Base-by-base conservation (phyloP, 2,329 filamentous ascomycete species). In the Penicillium corylophilum region DNA sequence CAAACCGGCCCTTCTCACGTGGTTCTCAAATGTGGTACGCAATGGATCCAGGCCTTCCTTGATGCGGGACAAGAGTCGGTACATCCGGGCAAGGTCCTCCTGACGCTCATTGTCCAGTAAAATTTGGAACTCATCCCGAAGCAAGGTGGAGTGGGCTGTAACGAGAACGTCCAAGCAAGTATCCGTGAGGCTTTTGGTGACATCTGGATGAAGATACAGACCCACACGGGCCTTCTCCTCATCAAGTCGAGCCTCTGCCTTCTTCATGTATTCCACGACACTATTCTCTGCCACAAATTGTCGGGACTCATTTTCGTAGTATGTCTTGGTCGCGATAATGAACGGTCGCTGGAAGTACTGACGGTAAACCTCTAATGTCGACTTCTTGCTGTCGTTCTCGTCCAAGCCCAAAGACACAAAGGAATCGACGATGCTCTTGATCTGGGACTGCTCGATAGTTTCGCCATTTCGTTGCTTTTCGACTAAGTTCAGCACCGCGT, bases 261-360 rank as follows among this genome's bases (percentile, higher is more conserved):
- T 99, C 80, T 97, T 97, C 94, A 99, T 97, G 75, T 97, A 99
- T 69, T 99, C 94, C 29, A 99, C 92, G 4, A 99, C 91, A 57
- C 89, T 95, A 71, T 99, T 99, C 72, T 97, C 93, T 10, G 91
- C 89, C 29, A 99, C 85, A 68, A 99, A 99, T 57, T 91, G 88
- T 64, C 90, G 90, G 18, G 94, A 97, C 71, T 99, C 95, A 41
- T 88, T 86, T 63, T 90, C 82, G 71, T 99, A 99, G 75, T 96
- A 99, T 26, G 80, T 76, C 63, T 83, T 84, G 9, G 94, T 99
- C 3, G 91, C 90, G 5, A 82, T 80, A 46, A 99, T 81, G 80
- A 96, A 99, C 0, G 95, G 94, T 64, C 83, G 84, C 76, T 99
- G 93, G 68, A 99, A 99, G 75, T 91, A 89, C 70, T 82, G 86